phyloP scores from a whole-genome alignment of 139 green algal species.

The Chlorella sp. region DNA sequence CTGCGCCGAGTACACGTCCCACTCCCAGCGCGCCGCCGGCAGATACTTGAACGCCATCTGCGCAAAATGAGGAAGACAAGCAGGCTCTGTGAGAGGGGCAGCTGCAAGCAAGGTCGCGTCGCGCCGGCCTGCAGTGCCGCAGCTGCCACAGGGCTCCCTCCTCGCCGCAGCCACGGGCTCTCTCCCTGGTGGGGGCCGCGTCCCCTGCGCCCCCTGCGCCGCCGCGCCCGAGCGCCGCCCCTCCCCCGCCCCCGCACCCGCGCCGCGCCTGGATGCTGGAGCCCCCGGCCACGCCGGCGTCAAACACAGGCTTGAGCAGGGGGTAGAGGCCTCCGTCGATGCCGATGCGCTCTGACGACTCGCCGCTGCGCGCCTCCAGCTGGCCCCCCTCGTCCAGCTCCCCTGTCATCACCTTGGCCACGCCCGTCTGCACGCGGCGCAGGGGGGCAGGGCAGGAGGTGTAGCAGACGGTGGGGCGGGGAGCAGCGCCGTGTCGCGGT shows the following conservation, averaged over 20 bases:
- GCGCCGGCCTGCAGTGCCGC: too few species aligned
- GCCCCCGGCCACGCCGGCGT: background rate
- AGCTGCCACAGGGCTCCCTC: too few species aligned
- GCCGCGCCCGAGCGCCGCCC: background rate
- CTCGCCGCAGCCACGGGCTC: too few species aligned
- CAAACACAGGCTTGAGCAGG: constrained; percentile 2
- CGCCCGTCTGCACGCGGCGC: too few species aligned
- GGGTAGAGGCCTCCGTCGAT: constrained; percentile 20
- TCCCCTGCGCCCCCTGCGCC: background rate
- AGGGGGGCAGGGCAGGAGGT: too few species aligned
- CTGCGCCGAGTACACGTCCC: constrained; percentile 27
- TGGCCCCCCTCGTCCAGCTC: constrained; percentile 10
- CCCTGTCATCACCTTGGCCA: constrained; percentile 1
- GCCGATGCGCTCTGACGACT: constrained; percentile 19
- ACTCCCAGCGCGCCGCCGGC: background rate
- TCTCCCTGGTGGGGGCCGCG: too few species aligned
- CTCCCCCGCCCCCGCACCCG: background rate
- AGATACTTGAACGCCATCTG: constrained; percentile 8
- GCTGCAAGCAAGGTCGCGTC: too few species aligned
- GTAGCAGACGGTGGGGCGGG: too few species aligned
- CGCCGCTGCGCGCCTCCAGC: constrained; percentile 7
- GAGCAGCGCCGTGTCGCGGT: too few species aligned
- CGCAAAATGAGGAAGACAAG: background rate
- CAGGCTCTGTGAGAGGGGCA: too few species aligned
- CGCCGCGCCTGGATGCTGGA: background rate